Evolutionary conservation across 345 rosid genomes (phyloP).

Genomic region (Acer yangbiense): DNA sequence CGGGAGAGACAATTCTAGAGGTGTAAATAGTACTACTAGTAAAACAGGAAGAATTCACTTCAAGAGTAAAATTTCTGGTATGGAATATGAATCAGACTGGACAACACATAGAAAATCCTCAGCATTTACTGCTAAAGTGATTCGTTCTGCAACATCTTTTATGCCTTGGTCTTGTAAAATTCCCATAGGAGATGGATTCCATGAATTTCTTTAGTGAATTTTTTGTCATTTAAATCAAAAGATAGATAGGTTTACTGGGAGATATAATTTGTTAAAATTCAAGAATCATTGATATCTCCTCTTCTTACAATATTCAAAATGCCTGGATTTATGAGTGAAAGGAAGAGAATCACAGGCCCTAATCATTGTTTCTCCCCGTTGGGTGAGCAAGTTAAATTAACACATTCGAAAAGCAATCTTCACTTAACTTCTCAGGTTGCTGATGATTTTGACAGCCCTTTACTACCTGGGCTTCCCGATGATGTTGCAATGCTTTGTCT

Average conservation of each 20-base stretch:
- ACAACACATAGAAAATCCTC: constrained; percentile 52
- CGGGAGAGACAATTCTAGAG: constrained; percentile 34
- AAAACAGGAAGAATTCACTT: constrained; percentile 24
- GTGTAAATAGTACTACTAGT: constrained; percentile 32
- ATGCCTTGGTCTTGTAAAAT: constrained; percentile 85
- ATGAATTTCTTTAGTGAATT: constrained; percentile 56
- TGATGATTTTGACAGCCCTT: constrained; percentile 37
- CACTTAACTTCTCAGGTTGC: constrained; percentile 35
- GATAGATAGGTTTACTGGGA: constrained; percentile 33
- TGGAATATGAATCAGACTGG: constrained; percentile 80
- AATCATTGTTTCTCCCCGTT: constrained; percentile 39
- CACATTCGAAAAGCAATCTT: constrained; percentile 38
- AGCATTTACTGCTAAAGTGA: constrained; percentile 47
- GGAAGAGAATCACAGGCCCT: constrained; percentile 45
- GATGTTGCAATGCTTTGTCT: constrained; percentile 85
- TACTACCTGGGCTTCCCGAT: constrained; percentile 87
- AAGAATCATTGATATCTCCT: constrained; percentile 28
- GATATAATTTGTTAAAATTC: constrained; percentile 22
- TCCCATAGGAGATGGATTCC: constrained; percentile 82
- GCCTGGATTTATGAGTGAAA: constrained; percentile 50
- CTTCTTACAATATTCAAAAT: constrained; percentile 31
- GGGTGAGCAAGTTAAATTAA: constrained; percentile 22
- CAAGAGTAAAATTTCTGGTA: constrained; percentile 50
- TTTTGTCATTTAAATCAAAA: constrained; percentile 21
- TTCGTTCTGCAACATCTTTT: constrained; percentile 66